phyloP scores from a whole-genome alignment of 176 grass and related monocot species.

The Sorghum bicolor region DNA sequence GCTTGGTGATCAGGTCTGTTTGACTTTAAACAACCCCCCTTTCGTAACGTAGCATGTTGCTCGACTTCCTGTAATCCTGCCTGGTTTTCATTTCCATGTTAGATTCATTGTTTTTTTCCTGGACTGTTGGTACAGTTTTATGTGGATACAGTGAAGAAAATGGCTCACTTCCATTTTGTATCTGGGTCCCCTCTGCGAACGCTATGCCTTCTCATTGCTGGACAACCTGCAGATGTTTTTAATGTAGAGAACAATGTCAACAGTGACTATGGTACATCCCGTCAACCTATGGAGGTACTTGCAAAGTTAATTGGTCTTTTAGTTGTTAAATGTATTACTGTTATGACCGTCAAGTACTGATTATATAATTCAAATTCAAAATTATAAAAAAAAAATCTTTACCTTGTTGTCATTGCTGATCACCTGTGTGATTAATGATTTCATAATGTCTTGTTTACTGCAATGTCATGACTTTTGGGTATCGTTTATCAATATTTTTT shows the following conservation, averaged over 20 bases:
- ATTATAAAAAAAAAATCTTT: conserved; percentile 9
- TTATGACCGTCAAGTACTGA: background rate
- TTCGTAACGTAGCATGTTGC: background rate
- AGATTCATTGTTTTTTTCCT: conserved; percentile 29
- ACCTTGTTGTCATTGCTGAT: background rate
- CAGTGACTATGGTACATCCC: conserved; percentile 47
- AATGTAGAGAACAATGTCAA: conserved; percentile 41
- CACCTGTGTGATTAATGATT: background rate
- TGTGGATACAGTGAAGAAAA: conserved; percentile 93
- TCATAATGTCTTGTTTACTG: conserved; percentile 29
- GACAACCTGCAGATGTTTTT: conserved; percentile 94
- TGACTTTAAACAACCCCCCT: conserved; percentile 8
- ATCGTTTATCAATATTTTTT: conserved; percentile 6
- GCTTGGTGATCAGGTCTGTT: conserved; percentile 80
- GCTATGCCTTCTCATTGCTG: conserved; percentile 94
- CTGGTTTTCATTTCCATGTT: conserved; percentile 11
- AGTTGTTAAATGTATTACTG: conserved; percentile 1
- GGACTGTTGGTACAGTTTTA: conserved; percentile 66
- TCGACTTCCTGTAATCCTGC: conserved; percentile 24
- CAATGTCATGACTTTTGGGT: conserved; percentile 17
- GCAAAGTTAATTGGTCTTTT: background rate
- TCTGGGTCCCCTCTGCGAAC: conserved; percentile 88
- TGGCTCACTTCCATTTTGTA: conserved; percentile 83
- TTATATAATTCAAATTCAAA: conserved; percentile 15
- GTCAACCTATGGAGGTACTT: conserved; percentile 76